These are phyloP conservation scores for Pichia rugopelliculosa DNA, from an alignment of 805 yeast species.

Conservation along the genomic window DNA sequence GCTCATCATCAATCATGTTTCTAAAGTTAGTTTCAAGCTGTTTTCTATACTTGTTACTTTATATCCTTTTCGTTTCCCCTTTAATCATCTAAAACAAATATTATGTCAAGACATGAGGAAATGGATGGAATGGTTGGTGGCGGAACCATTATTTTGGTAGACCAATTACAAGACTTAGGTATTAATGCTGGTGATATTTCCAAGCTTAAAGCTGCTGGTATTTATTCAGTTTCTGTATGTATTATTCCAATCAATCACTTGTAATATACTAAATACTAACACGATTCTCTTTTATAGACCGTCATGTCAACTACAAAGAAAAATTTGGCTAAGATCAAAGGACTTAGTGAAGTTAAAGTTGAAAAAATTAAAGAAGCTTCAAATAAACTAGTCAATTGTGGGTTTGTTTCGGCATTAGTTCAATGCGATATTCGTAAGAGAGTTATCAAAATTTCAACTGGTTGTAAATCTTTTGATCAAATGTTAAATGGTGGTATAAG, in stretches of 20 bases:
- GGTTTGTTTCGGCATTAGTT: constrained; percentile 67
- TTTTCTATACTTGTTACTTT: neutral
- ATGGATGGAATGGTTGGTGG: constrained; percentile 18
- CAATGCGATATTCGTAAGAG: constrained; percentile 59
- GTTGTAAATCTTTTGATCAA: constrained; percentile 61
- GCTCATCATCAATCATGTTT: too few species aligned
- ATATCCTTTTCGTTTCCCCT: neutral
- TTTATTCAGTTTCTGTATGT: constrained; percentile 51
- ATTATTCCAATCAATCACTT: neutral
- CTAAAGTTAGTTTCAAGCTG: too few species aligned
- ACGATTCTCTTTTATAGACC: constrained; percentile 26
- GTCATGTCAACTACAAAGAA: constrained; percentile 57
- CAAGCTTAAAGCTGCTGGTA: constrained; percentile 60
- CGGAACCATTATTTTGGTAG: constrained; percentile 32
- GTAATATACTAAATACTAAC: constrained; percentile 2
- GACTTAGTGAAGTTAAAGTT: constrained; percentile 66
- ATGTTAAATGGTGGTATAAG: constrained; percentile 69
- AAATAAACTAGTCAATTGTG: constrained; percentile 53
- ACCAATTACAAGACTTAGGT: constrained; percentile 56
- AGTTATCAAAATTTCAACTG: constrained; percentile 62
- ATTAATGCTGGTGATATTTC: constrained; percentile 66
- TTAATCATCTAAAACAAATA: neutral
- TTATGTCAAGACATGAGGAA: constrained; percentile 7
- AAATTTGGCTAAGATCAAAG: constrained; percentile 53
- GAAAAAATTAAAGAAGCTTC: constrained; percentile 73